Conservation (phyloP, 352 stramenopile genomes). For the Phytophthora cryptogea region DNA sequence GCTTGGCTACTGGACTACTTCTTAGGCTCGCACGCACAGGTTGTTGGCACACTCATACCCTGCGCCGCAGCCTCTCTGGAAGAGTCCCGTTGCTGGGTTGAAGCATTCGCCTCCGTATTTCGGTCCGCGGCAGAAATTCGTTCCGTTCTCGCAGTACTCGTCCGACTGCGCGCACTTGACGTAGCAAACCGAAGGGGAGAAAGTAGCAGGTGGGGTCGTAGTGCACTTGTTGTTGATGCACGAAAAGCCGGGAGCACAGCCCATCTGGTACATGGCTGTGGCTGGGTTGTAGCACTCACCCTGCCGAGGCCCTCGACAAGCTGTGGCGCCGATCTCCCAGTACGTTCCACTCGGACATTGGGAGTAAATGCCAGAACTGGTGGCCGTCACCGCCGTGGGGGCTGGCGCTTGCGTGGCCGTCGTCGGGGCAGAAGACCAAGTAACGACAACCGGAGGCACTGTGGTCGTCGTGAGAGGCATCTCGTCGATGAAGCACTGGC, state of each 20-base stretch:
- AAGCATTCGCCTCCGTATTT: constrained; percentile 31
- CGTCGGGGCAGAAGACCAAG: neutral
- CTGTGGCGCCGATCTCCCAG: constrained; percentile 27
- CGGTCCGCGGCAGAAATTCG: constrained; percentile 25
- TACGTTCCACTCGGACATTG: constrained; percentile 25
- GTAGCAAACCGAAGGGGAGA: constrained; percentile 31
- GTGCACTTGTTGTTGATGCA: constrained; percentile 41
- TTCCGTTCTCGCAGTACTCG: constrained; percentile 38
- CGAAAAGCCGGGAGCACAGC: constrained; percentile 34
- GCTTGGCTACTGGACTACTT: constrained; percentile 19
- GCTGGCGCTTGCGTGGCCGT: neutral
- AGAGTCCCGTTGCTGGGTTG: constrained; percentile 33
- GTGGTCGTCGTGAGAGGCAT: neutral
- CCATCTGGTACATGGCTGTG: constrained; percentile 30
- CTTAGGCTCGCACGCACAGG: constrained; percentile 34
- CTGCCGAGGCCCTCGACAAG: constrained; percentile 22
- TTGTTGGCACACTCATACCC: constrained; percentile 35
- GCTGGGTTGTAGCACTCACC: constrained; percentile 40
- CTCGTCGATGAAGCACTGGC: constrained; percentile 36
- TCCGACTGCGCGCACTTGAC: constrained; percentile 23
- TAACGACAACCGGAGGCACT: neutral
- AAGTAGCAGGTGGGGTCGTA: constrained; percentile 25
- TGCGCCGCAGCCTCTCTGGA: constrained; percentile 26
- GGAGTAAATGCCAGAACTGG: constrained; percentile 16
- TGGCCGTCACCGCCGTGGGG: neutral